Evolutionary conservation across 495 filamentous ascomycete genomes (phyloP).

Genomic region (Aspergillus avenaceus): DNA sequence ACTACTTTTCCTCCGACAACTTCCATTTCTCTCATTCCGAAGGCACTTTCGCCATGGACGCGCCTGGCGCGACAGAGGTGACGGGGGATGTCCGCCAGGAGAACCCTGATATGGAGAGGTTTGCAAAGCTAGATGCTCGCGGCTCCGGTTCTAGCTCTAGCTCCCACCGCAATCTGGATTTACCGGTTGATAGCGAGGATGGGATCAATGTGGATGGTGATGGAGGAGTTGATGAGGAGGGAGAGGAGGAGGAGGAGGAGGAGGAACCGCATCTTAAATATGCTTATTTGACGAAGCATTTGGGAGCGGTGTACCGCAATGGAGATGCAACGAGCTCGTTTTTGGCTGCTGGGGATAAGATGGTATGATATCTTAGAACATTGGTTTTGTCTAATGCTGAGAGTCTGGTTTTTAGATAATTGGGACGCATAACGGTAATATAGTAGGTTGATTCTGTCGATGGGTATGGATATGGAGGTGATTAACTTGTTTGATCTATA

Average conservation of each 20-base stretch:
- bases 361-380: slow-evolving; percentile 53
- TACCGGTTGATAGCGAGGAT: slow-evolving; percentile 18
- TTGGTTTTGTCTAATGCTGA: slow-evolving; percentile 12
- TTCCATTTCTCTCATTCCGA: no score
- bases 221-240: slow-evolving; percentile 49
- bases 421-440: slow-evolving; percentile 95
- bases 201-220: slow-evolving; percentile 15
- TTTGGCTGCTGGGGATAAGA: slow-evolving; percentile 89
- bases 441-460: slow-evolving; percentile 74
- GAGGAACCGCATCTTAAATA: slow-evolving; percentile 97
- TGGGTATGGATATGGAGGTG: no score
- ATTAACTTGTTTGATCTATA: no score
- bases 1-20: neutral
- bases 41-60: slow-evolving; percentile 43
- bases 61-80: slow-evolving; percentile 38
- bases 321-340: slow-evolving; percentile 91
- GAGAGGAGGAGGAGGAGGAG: slow-evolving; percentile 82
- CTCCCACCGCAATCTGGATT: slow-evolving; percentile 11
- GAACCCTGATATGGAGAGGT: slow-evolving; percentile 14
- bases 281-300: slow-evolving; percentile 71
- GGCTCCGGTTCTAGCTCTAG: slow-evolving; percentile 1
- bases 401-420: slow-evolving; percentile 61
- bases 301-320: slow-evolving; percentile 82
- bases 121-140: slow-evolving; percentile 13
- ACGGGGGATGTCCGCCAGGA: slow-evolving; percentile 19